Evolutionary conservation across 2,329 filamentous ascomycete species (phyloP).

Genomic region (Cytospora leucostoma): DNA sequence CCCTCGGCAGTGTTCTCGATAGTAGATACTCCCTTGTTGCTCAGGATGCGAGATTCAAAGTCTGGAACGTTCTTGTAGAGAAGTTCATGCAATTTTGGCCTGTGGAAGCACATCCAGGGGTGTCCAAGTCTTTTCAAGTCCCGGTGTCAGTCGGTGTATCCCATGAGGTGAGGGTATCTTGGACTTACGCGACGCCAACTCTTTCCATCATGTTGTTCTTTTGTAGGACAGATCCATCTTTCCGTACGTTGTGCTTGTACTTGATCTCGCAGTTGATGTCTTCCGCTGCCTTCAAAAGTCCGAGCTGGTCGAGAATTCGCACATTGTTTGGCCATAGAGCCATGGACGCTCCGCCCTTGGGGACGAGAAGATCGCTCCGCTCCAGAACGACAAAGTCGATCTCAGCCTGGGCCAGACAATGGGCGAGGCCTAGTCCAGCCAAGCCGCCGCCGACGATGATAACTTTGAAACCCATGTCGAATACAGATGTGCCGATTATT

Average conservation of each 20-base stretch:
- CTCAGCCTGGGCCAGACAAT: conserved; percentile 36
- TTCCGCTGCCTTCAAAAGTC: conserved; percentile 30
- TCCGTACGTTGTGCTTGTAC: conserved; percentile 28
- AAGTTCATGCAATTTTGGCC: conserved; percentile 28
- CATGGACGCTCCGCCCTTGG: conserved; percentile 31
- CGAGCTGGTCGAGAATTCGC: conserved; percentile 36
- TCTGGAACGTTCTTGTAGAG: conserved; percentile 31
- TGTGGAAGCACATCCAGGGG: conserved; percentile 31
- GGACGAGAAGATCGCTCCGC: conserved; percentile 29
- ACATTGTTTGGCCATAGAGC: conserved; percentile 33
- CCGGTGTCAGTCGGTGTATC: background rate
- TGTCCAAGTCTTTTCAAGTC: conserved; percentile 30
- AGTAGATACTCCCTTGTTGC: conserved; percentile 28
- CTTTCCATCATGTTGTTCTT: conserved; percentile 30
- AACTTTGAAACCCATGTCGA: conserved; percentile 28
- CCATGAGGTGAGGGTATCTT: background rate
- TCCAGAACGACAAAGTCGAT: conserved; percentile 38
- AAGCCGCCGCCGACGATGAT: conserved; percentile 39
- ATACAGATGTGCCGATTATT: background rate
- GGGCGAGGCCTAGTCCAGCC: conserved; percentile 35
- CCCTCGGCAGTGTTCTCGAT: conserved; percentile 28
- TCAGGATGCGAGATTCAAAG: conserved; percentile 27
- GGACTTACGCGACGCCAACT: conserved; percentile 24
- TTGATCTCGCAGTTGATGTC: conserved; percentile 26
- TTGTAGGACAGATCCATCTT: conserved; percentile 28